Evolutionary conservation across 257 asterid species (phyloP).

Genomic region (Pogostemon cablin): DNA sequence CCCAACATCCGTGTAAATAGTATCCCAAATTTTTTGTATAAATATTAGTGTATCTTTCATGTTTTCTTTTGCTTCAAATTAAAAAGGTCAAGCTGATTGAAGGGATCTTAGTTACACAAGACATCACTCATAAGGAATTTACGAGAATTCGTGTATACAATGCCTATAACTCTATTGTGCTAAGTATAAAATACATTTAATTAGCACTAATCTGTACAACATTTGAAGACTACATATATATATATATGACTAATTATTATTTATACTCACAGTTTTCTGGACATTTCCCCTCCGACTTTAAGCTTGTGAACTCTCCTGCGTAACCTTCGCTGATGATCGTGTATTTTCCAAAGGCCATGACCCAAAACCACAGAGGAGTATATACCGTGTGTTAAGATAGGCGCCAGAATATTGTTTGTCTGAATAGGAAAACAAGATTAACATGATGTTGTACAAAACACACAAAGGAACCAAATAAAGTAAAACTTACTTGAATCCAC

Average conservation of each 20-base stretch:
- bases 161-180: constrained; percentile 34
- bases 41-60: no score
- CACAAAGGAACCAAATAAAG: background rate
- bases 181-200: constrained; percentile 22
- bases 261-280: constrained; percentile 36
- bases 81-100: no score
- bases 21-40: no score
- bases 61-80: no score
- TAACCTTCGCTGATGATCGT: constrained; percentile 73
- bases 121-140: constrained; percentile 3
- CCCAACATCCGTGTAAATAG: no score
- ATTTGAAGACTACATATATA: constrained; percentile 2
- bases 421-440: constrained; percentile 35
- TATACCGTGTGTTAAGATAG: constrained; percentile 87
- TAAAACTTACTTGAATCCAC: constrained; percentile 79
- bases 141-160: constrained; percentile 14
- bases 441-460: background rate
- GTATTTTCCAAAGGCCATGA: constrained; percentile 92
- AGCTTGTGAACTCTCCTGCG: constrained; percentile 81
- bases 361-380: constrained; percentile 87
- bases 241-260: no score
- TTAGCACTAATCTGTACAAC: constrained; percentile 11
- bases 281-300: constrained; percentile 48
- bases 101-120: no score
- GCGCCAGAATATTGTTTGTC: constrained; percentile 88